Base-by-base conservation (phyloP, 2,329 filamentous ascomycete species). In the Fusarium globosum region DNA sequence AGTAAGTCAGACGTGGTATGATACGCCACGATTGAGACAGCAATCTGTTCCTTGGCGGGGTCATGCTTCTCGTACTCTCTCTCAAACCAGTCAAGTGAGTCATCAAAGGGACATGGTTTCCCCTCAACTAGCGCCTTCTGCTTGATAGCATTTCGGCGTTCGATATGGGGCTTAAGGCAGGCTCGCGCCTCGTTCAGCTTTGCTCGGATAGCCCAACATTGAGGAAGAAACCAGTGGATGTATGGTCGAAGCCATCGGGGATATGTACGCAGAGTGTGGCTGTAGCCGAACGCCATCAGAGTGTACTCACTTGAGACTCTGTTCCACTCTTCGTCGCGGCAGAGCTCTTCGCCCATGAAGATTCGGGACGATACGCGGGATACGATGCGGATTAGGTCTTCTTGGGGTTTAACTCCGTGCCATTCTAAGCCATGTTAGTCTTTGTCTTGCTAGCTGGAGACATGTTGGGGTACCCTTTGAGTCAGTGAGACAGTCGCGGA, bases 31-130 rank as follows among this genome's bases (percentile, higher is more conserved):
- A 88, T 84, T 1, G 82, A 81, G 33, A 81, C 77, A 2, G 53
- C 45, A 6, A 79, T 59, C 43, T 79, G 77, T 2, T 63, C 58
- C 1, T 57, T 30, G 3, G 59, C 71, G 0, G 71, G 52, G 7
- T 78, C 74, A 20, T 71, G 65, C 9, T 68, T 62, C 12, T 87
- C 49, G 2, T 87, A 48, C 83, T 81, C 16, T 82, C 80, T 61
- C 1, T 89, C 87, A 61, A 85, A 82, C 88, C 88, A 90, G 12
- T 85, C 88, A 45, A 90, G 80, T 67, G 86, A 87, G 78, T 89
- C 88, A 38, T 14, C 64, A 71, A 45, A 48, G 13, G 41, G 28
- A 15, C 26, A 26, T 1, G 26, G 2, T 2, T 56, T 23, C 0
- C 56, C 51, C 21, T 48, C 28, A 3, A 26, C 59, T 0, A 35